phyloP scores from a whole-genome alignment of 768 basidiomycete species.

The Psilocybe cyanescens region DNA sequence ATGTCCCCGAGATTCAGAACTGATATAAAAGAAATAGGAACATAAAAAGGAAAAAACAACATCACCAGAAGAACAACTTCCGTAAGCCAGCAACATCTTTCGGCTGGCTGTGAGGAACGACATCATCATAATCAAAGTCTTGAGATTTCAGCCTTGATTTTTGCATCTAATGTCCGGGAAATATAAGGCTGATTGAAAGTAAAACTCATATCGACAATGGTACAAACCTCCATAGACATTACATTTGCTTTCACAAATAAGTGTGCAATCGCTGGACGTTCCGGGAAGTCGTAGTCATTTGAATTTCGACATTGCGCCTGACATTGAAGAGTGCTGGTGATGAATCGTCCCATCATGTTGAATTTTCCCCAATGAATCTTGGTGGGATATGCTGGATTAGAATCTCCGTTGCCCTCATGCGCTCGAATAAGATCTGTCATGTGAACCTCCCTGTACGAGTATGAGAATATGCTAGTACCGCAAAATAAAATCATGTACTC shows the following conservation, averaged over 20 bases:
- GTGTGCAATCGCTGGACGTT: slow-evolving; percentile 55
- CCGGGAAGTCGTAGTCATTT: slow-evolving; percentile 63
- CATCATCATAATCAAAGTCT: slow-evolving; percentile 48
- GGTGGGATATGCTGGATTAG: slow-evolving; percentile 61
- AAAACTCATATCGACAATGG: background rate
- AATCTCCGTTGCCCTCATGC: slow-evolving; percentile 83
- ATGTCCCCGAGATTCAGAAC: slow-evolving; percentile 18
- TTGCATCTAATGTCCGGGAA: slow-evolving; percentile 54
- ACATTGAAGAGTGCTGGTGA: slow-evolving; percentile 76
- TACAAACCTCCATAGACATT: slow-evolving; percentile 72
- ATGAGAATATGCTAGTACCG: slow-evolving; percentile 4
- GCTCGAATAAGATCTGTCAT: slow-evolving; percentile 88
- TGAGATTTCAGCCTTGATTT: slow-evolving; percentile 62
- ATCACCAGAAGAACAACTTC: slow-evolving; percentile 52
- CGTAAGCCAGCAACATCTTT: slow-evolving; percentile 52
- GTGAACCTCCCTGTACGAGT: slow-evolving; percentile 76
- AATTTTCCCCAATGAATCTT: slow-evolving; percentile 97
- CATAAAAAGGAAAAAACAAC: background rate
- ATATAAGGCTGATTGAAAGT: background rate
- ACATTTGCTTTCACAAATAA: slow-evolving; percentile 59
- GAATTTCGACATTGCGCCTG: slow-evolving; percentile 73
- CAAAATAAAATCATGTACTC: slow-evolving; percentile 23
- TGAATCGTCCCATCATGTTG: slow-evolving; percentile 88
- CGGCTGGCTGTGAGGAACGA: slow-evolving; percentile 31
- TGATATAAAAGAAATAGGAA: slow-evolving; percentile 3